These are phyloP conservation scores for Blastocystis hominis DNA, from an alignment of 352 stramenopile genomes.

Conservation along the genomic window DNA sequence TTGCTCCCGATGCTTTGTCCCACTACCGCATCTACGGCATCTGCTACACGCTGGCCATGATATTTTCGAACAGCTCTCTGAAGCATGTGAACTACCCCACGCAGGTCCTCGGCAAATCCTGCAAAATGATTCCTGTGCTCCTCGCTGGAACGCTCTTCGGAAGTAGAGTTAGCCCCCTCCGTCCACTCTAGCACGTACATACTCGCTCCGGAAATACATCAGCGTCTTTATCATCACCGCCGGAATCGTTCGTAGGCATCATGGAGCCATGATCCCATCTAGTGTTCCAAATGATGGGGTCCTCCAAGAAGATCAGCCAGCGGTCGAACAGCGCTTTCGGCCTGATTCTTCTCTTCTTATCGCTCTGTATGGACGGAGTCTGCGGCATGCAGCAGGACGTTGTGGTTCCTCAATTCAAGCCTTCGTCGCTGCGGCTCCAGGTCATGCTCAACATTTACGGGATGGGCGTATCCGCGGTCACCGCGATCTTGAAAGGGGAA, in stretches of 20 bases:
- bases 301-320: constrained; percentile 62
- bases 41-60: constrained; percentile 75
- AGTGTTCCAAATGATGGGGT: constrained; percentile 72
- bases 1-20: not conserved
- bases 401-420: constrained; percentile 74
- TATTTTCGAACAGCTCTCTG: constrained; percentile 78
- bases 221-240: constrained; percentile 39
- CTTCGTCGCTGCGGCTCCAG: constrained; percentile 69
- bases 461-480: constrained; percentile 64
- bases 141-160: constrained; percentile 62
- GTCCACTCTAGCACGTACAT: constrained; percentile 73
- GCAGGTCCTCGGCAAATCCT: constrained; percentile 91
- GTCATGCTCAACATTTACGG: constrained; percentile 67
- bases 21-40: constrained; percentile 60
- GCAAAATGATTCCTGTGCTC: constrained; percentile 96
- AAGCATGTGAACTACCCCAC: constrained; percentile 90
- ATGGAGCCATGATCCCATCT: not conserved
- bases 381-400: constrained; percentile 64
- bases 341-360: constrained; percentile 76
- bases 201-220: constrained; percentile 72
- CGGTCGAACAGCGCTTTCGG: constrained; percentile 75
- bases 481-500: not conserved
- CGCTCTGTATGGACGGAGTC: constrained; percentile 81
- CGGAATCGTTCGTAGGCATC: constrained; percentile 59
- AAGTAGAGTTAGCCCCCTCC: constrained; percentile 66